Base-by-base conservation (phyloP, 768 basidiomycete species). In the Leccinum rimulosum region DNA sequence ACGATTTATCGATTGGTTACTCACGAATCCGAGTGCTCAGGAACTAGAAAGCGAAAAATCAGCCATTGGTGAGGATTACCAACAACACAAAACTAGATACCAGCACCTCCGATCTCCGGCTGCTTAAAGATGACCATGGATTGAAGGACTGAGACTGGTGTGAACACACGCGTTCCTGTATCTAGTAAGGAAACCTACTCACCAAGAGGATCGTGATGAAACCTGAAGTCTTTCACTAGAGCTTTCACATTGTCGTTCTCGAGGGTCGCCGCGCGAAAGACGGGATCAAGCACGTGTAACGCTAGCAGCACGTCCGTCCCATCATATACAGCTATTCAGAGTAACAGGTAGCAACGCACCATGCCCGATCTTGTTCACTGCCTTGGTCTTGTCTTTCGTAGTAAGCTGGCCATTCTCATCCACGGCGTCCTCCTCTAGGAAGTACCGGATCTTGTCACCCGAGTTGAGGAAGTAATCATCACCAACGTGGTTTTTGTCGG, bases 51-150 rank as follows among this genome's bases (percentile, higher is more conserved):
- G 35, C 27, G 31, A 55, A 43, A n/a, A 11, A 10, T 45, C 11
- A 45, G 43, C 15, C 12, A 40, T 47, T 6, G 33, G 35, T 54
- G 14, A 60, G 49, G 14, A 17, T 50, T 22, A 9, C 25, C 12
- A 36, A 50, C 49, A 19, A 55, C 56, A 25, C 35, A 22, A 48
- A 31, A 14, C 17, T 19, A 63, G 76, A 63, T 12, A 94, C 94
- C 94, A 83, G 91, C 86, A 2, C 94, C 94, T 2, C 97, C 96
- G 27, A 98, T 95, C 56, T 88, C 80, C 5, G 91, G 86, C 69
- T 98, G 95, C 74, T 98, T 98, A 66, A 88, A 94, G 60, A 98
- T 99, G 33, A 96, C 79, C 95, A 97, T 97, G 3, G 91, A 93
- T 69, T 96, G 94, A 33, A 95, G 77, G 2, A 91, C 95, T 89